These are phyloP conservation scores for Chaetomium fimeti DNA, from an alignment of 495 filamentous ascomycete species.

Conservation along the genomic window DNA sequence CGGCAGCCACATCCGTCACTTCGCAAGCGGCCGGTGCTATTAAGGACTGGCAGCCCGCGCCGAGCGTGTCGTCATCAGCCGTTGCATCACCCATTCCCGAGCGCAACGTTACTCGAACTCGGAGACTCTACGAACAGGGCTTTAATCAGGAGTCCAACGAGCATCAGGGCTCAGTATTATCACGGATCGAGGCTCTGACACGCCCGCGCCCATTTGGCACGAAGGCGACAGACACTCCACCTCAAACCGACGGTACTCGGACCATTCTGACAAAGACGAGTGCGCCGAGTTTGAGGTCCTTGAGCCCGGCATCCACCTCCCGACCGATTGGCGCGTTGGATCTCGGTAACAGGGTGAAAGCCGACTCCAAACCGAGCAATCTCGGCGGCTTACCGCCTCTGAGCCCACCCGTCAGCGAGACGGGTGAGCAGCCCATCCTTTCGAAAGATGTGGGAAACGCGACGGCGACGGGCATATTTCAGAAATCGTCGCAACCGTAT, in stretches of 20 bases:
- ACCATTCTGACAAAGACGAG: constrained; percentile 44
- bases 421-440: constrained; percentile 64
- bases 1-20: constrained; percentile 88
- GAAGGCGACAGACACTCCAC: constrained; percentile 48
- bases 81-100: constrained; percentile 41
- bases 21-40: constrained; percentile 61
- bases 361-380: constrained; percentile 42
- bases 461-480: constrained; percentile 79
- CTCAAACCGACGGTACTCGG: constrained; percentile 35
- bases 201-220: constrained; percentile 54
- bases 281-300: constrained; percentile 49
- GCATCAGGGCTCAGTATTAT: constrained; percentile 71
- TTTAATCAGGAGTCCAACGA: constrained; percentile 77
- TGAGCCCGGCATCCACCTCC: constrained; percentile 40
- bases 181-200: constrained; percentile 73
- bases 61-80: constrained; percentile 37
- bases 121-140: constrained; percentile 82
- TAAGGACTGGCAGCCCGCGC: constrained; percentile 46
- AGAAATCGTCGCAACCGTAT: constrained; percentile 71
- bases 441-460: constrained; percentile 81
- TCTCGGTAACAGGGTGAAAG: constrained; percentile 32
- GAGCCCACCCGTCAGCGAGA: constrained; percentile 72
- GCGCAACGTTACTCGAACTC: constrained; percentile 60
- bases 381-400: constrained; percentile 59
- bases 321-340: constrained; percentile 34